Base-by-base conservation (phyloP, 139 green algal genomes). In the Haematococcus sp. region DNA sequence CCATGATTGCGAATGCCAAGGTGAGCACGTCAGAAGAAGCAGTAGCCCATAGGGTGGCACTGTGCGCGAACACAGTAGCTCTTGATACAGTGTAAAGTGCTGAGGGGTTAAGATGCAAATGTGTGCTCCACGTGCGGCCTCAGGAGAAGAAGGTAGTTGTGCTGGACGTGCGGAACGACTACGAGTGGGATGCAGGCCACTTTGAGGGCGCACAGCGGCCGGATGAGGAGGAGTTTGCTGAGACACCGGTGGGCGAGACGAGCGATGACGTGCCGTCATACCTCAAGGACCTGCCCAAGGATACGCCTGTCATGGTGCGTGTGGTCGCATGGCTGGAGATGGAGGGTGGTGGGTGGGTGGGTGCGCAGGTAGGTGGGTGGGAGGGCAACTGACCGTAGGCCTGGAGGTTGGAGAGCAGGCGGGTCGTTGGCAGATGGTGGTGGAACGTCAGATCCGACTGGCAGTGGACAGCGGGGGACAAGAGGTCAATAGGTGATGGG, bases 111-210 rank as follows among this genome's bases (percentile, higher is more conserved):
- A 28, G n/a, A n/a, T n/a, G n/a, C n/a, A n/a, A n/a, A n/a, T n/a
- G n/a, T n/a, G n/a, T n/a, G n/a, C n/a, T n/a, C n/a, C n/a, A n/a
- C n/a, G n/a, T n/a, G n/a, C n/a, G n/a, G n/a, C 40, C 40, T 19
- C 74, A 82, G 71, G 55, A 70, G 2, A 76, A 75, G 68, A 71
- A 75, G n/a, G 51, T 89, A 0, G 74, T 98, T 20, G 86, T 99
- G 44, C 83, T 99, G 74, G 95, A 99, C 81, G 86, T 99, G 63
- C 83, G 95, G 4, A 99, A 99, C 73, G 88, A 81, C 66, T 99
- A 99, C 76, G 96, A 99, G 79, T 99, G 95, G 95, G 96, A 99
- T 73, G 92, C 94, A 0, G 96, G 95, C 0, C 95, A 99, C 86
- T 99, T 99, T 73, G 59, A 88, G 49, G 95, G 93, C 32, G 72